Percentiles rank a stretch among this genome's conserved stretches.
Conservation (phyloP, 2,329 filamentous ascomycete species). For the Fusarium nisikadoi region DNA sequence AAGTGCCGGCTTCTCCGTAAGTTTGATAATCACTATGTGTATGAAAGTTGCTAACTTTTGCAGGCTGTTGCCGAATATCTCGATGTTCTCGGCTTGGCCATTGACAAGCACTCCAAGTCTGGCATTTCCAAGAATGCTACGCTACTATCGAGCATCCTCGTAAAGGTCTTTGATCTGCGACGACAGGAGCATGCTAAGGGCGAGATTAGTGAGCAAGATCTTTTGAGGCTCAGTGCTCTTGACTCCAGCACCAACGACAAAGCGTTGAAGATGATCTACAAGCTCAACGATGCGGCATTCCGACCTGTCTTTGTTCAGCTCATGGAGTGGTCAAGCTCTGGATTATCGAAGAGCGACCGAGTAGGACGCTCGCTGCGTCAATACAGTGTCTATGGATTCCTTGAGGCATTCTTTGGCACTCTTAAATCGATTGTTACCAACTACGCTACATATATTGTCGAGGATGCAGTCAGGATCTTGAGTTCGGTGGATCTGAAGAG, state of each 20-base stretch:
- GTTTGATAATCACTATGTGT: conserved; percentile 43
- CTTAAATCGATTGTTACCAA: conserved; percentile 95
- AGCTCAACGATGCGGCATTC: conserved; percentile 94
- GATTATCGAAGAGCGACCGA: conserved; percentile 70
- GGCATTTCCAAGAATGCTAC: conserved; percentile 79
- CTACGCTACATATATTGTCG: conserved; percentile 87
- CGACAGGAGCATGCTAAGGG: conserved; percentile 63
- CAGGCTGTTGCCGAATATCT: conserved; percentile 76
- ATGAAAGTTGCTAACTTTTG: conserved; percentile 45
- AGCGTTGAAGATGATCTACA: conserved; percentile 91
- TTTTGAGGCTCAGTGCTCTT: conserved; percentile 65
- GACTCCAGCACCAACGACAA: conserved; percentile 76
- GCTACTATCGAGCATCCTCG: conserved; percentile 73
- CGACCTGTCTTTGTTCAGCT: conserved; percentile 87
- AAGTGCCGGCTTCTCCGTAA: conserved; percentile 69
- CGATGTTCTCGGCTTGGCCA: conserved; percentile 73
- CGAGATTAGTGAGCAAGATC: conserved; percentile 55
- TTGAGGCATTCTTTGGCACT: conserved; percentile 81
- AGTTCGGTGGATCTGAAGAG: conserved; percentile 58
- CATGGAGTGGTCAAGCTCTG: conserved; percentile 80
- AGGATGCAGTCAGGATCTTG: conserved; percentile 76
- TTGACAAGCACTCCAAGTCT: conserved; percentile 82
- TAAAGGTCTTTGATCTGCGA: conserved; percentile 72
- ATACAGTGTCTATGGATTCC: conserved; percentile 83
- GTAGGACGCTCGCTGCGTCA: conserved; percentile 70